Base-by-base conservation (phyloP, 352 stramenopile species). In the Globisporangium iwayamae region DNA sequence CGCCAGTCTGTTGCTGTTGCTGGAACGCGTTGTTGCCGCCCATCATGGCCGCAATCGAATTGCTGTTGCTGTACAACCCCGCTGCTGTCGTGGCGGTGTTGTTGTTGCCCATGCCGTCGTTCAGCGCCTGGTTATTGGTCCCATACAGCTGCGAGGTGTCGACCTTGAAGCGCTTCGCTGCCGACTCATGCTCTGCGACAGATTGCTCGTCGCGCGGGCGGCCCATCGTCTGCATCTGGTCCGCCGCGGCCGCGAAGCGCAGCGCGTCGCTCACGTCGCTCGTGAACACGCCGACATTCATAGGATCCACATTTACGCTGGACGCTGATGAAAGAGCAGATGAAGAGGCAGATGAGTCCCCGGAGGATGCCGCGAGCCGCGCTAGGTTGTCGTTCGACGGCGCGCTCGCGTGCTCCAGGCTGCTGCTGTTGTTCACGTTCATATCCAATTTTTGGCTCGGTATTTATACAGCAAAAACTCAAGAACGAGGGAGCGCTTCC, bases 381-480 rank as follows among this genome's bases (percentile, higher is more conserved):
- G 38, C 18, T 9, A 39, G 48, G 30, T 47, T 18, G 22, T 10
- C 45, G 62, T 63, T 56, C 22, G 61, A 56, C 39, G 34, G 25
- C 51, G 45, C 38, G 56, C 45, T 63, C 34, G 28, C 36, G 16
- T 57, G 59, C 47, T 65, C 59, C 25, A 65, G 58, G 36, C 38
- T 54, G 57, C 51, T 62, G 65, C 70, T 68, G 36, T 39, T 56
- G 57, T 51, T 62, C 70, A 72, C 72, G 50, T 62, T 59, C 34
- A 55, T 55, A 45, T 54, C 36, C 14, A 55, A 4, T 36, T 38
- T 41, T 41, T 41, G 16, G 41, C 41, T 47, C 41, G 41, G 41
- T 47, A 47, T 47, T 47, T 47, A 41, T 41, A 41, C 36, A 38
- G 34, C 34, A 13, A 14, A 14, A 14, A 28, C 36, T 41, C 10